Conservation (phyloP, 108 stramenopile genomes). For the Skeletonema marinoi region DNA sequence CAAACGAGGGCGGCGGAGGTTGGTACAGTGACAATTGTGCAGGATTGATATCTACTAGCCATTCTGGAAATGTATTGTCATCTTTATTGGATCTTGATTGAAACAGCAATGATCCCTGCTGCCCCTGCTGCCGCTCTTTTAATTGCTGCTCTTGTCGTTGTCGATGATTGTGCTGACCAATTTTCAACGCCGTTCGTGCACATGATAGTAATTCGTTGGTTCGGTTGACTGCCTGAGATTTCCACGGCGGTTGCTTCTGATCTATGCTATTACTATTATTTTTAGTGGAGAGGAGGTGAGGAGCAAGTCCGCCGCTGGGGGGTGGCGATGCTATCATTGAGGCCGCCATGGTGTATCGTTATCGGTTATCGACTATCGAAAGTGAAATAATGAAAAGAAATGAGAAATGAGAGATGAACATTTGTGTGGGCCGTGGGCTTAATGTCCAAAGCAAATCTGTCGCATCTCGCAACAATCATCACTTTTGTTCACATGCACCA, state of each 20-base stretch:
- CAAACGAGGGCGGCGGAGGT: background rate
- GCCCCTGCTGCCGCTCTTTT: background rate
- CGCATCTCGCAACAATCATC: too few relatives aligned
- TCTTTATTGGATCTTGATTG: background rate
- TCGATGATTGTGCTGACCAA: slow-evolving; percentile 50
- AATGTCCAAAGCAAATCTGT: too few relatives aligned
- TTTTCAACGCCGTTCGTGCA: slow-evolving; percentile 77
- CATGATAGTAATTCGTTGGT: slow-evolving; percentile 77
- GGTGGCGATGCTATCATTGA: background rate
- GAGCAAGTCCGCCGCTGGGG: background rate
- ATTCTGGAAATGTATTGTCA: slow-evolving; percentile 25
- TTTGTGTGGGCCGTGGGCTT: too few relatives aligned
- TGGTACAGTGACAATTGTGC: slow-evolving; percentile 32
- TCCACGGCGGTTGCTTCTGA: slow-evolving; percentile 3
- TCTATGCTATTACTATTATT: background rate
- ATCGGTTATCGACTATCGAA: background rate
- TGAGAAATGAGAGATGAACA: too few relatives aligned
- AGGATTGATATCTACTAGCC: slow-evolving; percentile 31
- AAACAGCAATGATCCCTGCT: background rate
- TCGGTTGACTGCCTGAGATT: slow-evolving; percentile 65
- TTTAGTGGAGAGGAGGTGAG: background rate
- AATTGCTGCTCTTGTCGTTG: slow-evolving; percentile 13
- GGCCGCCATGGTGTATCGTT: background rate
- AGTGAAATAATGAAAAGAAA: background rate
- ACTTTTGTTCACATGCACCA: too few relatives aligned